Conservation (phyloP, 495 filamentous ascomycete genomes). For the Platismatia glauca region DNA sequence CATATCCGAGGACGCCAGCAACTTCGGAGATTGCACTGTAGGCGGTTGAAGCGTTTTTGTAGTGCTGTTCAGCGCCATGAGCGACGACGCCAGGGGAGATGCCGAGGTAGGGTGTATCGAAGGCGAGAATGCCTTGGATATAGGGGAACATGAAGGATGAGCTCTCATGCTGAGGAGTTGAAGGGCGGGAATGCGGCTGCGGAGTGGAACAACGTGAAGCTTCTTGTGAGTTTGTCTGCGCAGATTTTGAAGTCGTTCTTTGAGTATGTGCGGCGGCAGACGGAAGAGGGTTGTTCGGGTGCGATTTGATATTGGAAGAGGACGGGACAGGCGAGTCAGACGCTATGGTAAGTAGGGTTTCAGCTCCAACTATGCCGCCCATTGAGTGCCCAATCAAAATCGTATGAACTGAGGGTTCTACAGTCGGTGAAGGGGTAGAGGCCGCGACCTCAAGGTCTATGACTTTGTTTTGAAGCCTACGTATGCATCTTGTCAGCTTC, state of each 20-base stretch:
- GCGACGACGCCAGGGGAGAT: slow-evolving; percentile 84
- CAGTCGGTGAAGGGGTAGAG: slow-evolving; percentile 72
- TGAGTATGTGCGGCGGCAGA: slow-evolving; percentile 23
- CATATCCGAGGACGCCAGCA: slow-evolving; percentile 51
- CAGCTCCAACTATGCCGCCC: slow-evolving; percentile 94
- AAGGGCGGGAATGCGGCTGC: slow-evolving; percentile 9
- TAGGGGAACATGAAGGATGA: slow-evolving; percentile 52
- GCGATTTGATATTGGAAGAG: not conserved
- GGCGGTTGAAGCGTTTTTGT: slow-evolving; percentile 61
- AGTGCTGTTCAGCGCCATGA: slow-evolving; percentile 79
- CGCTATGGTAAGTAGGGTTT: slow-evolving; percentile 63
- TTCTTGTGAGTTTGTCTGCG: not conserved
- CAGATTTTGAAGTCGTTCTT: slow-evolving; percentile 17
- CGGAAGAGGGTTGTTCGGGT: slow-evolving; percentile 14
- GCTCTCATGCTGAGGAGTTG: slow-evolving; percentile 25
- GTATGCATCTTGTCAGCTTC: slow-evolving; percentile 7
- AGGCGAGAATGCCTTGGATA: slow-evolving; percentile 80
- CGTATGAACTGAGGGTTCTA: slow-evolving; percentile 79
- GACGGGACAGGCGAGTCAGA: slow-evolving; percentile 54
- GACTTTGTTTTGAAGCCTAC: slow-evolving; percentile 79
- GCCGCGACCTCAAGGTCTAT: slow-evolving; percentile 88
- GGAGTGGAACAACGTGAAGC: not conserved
- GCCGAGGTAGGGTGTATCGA: slow-evolving; percentile 91
- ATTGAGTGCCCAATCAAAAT: slow-evolving; percentile 88
- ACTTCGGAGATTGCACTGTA: slow-evolving; percentile 60